Conservation (phyloP, 1,284 basidiomycete species). For the Cutaneotrichosporon curvatum region DNA sequence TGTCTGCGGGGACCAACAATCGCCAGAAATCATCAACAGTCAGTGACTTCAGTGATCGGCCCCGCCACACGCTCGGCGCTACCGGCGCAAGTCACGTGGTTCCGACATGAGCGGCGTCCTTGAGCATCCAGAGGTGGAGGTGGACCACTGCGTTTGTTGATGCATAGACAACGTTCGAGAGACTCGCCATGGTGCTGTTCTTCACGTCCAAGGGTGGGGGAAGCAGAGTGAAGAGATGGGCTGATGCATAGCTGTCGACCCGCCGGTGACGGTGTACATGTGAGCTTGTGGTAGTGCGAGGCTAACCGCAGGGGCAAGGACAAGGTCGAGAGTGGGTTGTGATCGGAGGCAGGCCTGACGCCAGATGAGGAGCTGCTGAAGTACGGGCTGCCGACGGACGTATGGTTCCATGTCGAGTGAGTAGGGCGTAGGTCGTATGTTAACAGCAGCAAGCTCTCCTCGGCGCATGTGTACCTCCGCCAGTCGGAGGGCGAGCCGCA, state of each 20-base stretch:
- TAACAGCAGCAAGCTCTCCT: slow-evolving; percentile 70
- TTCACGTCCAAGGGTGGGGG: slow-evolving; percentile 51
- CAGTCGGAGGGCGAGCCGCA: slow-evolving; percentile 63
- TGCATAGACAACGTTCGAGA: too few relatives aligned
- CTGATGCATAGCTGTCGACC: slow-evolving; percentile 48
- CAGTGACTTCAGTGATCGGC: too few relatives aligned
- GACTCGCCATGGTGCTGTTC: slow-evolving; percentile 52
- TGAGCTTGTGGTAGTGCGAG: slow-evolving; percentile 13
- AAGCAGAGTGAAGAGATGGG: neutral
- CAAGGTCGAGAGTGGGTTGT: slow-evolving; percentile 80
- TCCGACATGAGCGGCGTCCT: too few relatives aligned
- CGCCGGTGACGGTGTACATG: slow-evolving; percentile 75
- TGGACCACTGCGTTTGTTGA: neutral
- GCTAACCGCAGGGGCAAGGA: slow-evolving; percentile 63
- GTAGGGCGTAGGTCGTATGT: neutral
- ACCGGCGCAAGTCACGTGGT: neutral
- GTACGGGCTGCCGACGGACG: slow-evolving; percentile 61
- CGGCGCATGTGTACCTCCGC: slow-evolving; percentile 88
- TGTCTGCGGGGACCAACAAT: neutral
- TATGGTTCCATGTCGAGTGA: slow-evolving; percentile 56
- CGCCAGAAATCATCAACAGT: too few relatives aligned
- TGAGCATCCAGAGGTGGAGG: neutral
- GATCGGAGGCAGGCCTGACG: slow-evolving; percentile 1
- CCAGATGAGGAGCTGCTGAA: slow-evolving; percentile 88
- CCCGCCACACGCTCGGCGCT: neutral